phyloP scores from a whole-genome alignment of 2,329 filamentous ascomycete genomes.

The Colletotrichum sp. region DNA sequence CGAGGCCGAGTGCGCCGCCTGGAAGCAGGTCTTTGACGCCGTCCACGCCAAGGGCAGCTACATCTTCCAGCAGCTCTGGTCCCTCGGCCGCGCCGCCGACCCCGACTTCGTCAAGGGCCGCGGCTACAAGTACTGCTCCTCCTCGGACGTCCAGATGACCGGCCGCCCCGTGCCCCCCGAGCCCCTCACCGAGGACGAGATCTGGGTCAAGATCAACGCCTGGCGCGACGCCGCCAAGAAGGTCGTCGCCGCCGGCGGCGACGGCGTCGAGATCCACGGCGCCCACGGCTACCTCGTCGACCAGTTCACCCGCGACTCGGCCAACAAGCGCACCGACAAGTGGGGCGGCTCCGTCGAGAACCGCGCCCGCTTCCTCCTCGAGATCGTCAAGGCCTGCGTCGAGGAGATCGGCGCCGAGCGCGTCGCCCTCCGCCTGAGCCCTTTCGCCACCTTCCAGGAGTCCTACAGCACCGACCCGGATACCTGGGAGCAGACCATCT shows the following conservation, averaged over 20 bases:
- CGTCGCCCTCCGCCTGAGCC: constrained; percentile 42
- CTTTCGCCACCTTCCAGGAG: constrained; percentile 31
- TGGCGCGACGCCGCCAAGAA: constrained; percentile 54
- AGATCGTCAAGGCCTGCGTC: constrained; percentile 48
- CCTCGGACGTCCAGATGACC: constrained; percentile 26
- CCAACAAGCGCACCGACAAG: constrained; percentile 44
- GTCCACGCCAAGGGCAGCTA: constrained; percentile 33
- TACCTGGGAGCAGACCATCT: constrained; percentile 31
- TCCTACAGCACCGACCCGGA: constrained; percentile 26
- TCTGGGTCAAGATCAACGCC: constrained; percentile 61
- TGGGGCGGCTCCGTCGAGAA: constrained; percentile 61
- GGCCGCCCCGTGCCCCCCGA: constrained; percentile 21
- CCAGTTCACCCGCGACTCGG: constrained; percentile 52
- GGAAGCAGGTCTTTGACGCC: constrained; percentile 30
- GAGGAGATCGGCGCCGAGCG: constrained; percentile 36
- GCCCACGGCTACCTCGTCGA: constrained; percentile 61
- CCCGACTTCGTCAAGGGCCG: constrained; percentile 19
- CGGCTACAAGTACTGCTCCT: constrained; percentile 31
- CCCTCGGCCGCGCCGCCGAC: constrained; percentile 21
- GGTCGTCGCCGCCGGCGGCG: constrained; percentile 46
- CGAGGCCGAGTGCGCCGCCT: constrained; percentile 28
- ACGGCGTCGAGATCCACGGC: constrained; percentile 61
- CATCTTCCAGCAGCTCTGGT: constrained; percentile 28
- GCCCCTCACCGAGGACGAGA: constrained; percentile 52
- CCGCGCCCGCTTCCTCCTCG: constrained; percentile 56